These are phyloP conservation scores for Pichia sp. DNA, from an alignment of 1,139 yeast species.

Conservation along the genomic window DNA sequence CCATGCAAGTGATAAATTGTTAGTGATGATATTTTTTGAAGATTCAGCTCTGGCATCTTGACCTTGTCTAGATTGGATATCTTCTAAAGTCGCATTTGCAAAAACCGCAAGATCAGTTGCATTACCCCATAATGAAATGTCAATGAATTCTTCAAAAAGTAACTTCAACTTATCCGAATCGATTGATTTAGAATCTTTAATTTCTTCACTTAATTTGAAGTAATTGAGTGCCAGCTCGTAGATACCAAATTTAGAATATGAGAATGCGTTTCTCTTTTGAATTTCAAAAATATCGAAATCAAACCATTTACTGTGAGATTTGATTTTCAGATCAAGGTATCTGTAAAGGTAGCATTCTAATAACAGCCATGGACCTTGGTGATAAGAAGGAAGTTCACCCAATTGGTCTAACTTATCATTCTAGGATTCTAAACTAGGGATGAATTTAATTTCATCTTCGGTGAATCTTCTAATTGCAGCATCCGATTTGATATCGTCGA, in stretches of 20 bases:
- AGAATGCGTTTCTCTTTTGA: conserved; percentile 72
- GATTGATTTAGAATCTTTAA: conserved; percentile 18
- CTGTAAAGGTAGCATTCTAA: conserved; percentile 86
- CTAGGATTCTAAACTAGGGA: conserved; percentile 48
- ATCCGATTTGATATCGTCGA: conserved; percentile 43
- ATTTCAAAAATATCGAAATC: conserved; percentile 68
- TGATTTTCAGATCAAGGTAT: conserved; percentile 49
- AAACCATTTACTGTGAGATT: conserved; percentile 45
- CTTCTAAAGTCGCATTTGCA: conserved; percentile 83
- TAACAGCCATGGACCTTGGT: conserved; percentile 89
- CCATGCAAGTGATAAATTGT: conserved; percentile 77
- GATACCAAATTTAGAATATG: conserved; percentile 75
- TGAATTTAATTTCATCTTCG: conserved; percentile 28
- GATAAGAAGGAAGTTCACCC: conserved; percentile 51
- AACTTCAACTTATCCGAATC: conserved; percentile 38
- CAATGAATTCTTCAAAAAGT: conserved; percentile 77
- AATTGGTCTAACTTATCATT: conserved; percentile 42
- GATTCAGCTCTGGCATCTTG: conserved; percentile 81
- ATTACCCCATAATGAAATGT: conserved; percentile 95
- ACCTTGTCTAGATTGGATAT: conserved; percentile 88
- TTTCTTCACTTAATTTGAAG: conserved; percentile 43
- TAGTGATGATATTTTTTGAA: conserved; percentile 77
- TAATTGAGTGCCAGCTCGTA: conserved; percentile 78
- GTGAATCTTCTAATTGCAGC: conserved; percentile 41
- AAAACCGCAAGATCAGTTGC: conserved; percentile 92